These are phyloP conservation scores for Noccaea bulbosa DNA, from an alignment of 345 rosid genomes.

Conservation along the genomic window DNA sequence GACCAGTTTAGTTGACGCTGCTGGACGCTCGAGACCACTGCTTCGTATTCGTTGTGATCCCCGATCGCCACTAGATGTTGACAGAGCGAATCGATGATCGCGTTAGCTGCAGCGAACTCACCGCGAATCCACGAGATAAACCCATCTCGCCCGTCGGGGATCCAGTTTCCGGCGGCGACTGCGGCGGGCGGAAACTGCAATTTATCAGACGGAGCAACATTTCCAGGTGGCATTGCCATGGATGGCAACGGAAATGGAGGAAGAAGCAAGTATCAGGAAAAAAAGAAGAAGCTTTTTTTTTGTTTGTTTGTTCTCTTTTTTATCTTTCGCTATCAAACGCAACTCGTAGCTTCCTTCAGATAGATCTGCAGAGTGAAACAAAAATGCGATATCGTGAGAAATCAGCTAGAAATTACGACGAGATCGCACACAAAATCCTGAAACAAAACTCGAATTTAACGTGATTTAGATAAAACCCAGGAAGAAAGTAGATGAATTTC, in stretches of 20 bases:
- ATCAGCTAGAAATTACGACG: not conserved
- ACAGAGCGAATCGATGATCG: conserved; percentile 78
- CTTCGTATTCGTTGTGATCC: conserved; percentile 74
- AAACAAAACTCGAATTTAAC: conserved; percentile 6
- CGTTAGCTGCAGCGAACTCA: conserved; percentile 95
- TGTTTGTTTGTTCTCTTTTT: no score
- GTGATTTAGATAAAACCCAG: conserved; percentile 27
- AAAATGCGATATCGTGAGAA: not conserved
- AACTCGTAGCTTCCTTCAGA: conserved; percentile 29
- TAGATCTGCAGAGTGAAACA: conserved; percentile 32
- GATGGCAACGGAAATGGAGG: conserved; percentile 19
- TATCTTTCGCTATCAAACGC: conserved; percentile 17
- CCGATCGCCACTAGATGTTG: conserved; percentile 68
- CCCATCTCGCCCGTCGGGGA: conserved; percentile 75
- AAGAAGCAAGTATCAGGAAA: not conserved
- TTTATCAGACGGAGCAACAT: conserved; percentile 60
- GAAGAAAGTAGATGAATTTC: conserved; percentile 14
- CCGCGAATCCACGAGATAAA: conserved; percentile 86
- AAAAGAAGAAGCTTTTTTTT: not conserved
- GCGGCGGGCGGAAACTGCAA: conserved; percentile 58
- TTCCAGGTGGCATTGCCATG: conserved; percentile 91
- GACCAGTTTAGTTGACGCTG: conserved; percentile 85
- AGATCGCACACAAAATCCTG: conserved; percentile 34
- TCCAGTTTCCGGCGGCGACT: conserved; percentile 50
- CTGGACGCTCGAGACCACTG: conserved; percentile 57